Evolutionary conservation across 306 rosid genomes (phyloP), one percentile per base, ranked within the genome.

Genomic region (Rosa chinensis): DNA sequence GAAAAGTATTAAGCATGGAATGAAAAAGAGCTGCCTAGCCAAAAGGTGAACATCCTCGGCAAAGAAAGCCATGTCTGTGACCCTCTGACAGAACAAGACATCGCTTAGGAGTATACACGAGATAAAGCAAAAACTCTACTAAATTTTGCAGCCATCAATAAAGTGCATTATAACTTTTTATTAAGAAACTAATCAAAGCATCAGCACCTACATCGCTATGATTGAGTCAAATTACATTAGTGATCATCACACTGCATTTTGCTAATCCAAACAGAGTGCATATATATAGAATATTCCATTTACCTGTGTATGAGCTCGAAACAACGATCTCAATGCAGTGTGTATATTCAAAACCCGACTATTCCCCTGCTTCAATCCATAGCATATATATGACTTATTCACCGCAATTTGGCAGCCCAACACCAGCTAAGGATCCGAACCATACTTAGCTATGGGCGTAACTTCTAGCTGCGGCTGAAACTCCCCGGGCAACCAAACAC

Each of bases 41-140:
- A 96, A 87, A 80, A 96, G 96, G 83, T 91, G 99, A 89, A 93
- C 99, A 88, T 96, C 99, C 88, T 96, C 99, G 6, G 99, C 97
- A 72, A 96, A 96, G 89, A 96, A 96, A 55, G 97, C 92, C 92
- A 93, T 86, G 88, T 96, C 97, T 28, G 99, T 96, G 88, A 96
- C 98, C 93, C 98, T 91, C 99, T 96, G 94, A 74, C 67, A 86
- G 48, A 87, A 79, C 45, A 23, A 82, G 39, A 68, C 70, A 75
- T 70, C 39, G 20, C 50, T 81, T 37, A 82, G 23, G 77, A 32
- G 35, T 32, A 52, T 28, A n/a, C 35, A 56, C 3, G 14, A 35
- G 13, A 78, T 18, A 61, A 23, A 53, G 56, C 16, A 73, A 14
- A 16, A 11, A n/a, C 16, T 5, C 8, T 1, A 32, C 76, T 52